Conservation (phyloP, 345 rosid genomes). For the Euphorbia lathyris region DNA sequence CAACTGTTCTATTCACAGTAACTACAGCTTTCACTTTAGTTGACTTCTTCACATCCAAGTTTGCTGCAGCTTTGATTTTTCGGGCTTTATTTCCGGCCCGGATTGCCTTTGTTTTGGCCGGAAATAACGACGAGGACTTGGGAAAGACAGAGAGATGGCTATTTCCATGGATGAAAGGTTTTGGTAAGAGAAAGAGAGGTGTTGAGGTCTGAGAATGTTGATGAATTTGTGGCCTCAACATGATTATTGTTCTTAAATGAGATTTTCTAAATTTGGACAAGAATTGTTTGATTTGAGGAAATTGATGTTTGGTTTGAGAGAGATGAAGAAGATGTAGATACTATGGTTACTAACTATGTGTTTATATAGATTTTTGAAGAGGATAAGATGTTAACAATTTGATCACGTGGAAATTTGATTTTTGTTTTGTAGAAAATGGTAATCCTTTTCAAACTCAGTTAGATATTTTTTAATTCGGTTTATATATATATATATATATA, state of each 20-base stretch:
- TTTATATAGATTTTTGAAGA: background rate
- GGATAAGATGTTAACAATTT: too few relatives aligned
- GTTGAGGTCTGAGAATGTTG: slow-evolving; percentile 7
- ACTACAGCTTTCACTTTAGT: slow-evolving; percentile 37
- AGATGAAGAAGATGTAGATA: background rate
- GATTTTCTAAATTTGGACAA: background rate
- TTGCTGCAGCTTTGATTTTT: too few relatives aligned
- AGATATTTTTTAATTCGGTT: too few relatives aligned
- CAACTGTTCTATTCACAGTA: slow-evolving; percentile 30
- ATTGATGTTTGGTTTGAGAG: too few relatives aligned
- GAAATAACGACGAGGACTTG: background rate
- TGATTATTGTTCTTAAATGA: background rate
- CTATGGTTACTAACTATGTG: too few relatives aligned
- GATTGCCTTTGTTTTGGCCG: too few relatives aligned
- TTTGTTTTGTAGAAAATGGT: too few relatives aligned
- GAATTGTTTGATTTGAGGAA: background rate
- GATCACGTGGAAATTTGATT: too few relatives aligned
- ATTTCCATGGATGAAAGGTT: slow-evolving; percentile 33
- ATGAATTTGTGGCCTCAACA: slow-evolving; percentile 34
- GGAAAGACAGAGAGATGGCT: slow-evolving; percentile 6
- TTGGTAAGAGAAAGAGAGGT: slow-evolving; percentile 14
- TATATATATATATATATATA: too few relatives aligned
- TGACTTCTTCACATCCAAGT: too few relatives aligned
- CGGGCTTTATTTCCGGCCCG: too few relatives aligned
- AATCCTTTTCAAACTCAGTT: too few relatives aligned